Percentiles rank a stretch among this genome's conserved stretches.
phyloP scores from a whole-genome alignment of 2,329 filamentous ascomycete genomes.

The Aureobasidium sp. region DNA sequence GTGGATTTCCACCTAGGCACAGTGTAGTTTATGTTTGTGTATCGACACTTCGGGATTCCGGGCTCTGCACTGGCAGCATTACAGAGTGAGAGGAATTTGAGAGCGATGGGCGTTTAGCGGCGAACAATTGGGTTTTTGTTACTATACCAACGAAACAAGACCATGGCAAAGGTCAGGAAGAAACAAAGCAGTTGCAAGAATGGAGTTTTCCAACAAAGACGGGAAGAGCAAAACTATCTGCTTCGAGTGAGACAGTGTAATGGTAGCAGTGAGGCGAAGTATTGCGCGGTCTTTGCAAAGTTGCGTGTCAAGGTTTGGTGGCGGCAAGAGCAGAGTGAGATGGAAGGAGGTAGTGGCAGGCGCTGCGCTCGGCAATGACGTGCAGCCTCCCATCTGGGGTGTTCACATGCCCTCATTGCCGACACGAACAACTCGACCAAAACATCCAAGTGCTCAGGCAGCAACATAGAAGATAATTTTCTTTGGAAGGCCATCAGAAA shows the following conservation, averaged over 20 bases:
- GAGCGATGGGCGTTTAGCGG: constrained; percentile 1
- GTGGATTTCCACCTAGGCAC: not conserved
- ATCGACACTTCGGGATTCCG: not conserved
- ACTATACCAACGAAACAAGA: not conserved
- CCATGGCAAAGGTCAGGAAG: not conserved
- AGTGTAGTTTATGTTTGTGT: not conserved
- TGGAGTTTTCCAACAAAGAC: not conserved
- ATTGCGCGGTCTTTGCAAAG: not conserved
- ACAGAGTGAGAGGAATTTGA: not conserved
- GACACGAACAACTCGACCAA: not conserved
- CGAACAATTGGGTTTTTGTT: not conserved
- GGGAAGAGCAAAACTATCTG: not conserved
- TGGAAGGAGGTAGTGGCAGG: not conserved
- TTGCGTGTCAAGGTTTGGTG: not conserved
- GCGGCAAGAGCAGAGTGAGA: not conserved
- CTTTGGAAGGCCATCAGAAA: not conserved
- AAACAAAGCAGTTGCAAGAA: not conserved
- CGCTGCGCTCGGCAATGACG: not conserved
- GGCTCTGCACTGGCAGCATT: not conserved
- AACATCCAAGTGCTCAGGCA: constrained; percentile 8
- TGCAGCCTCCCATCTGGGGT: not conserved
- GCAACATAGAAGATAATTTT: not conserved
- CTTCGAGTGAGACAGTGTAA: not conserved
- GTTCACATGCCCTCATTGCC: constrained; percentile 2
- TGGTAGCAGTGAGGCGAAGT: not conserved